Evolutionary conservation across 208 protist species (phyloP).

Genomic region (Trypanosoma brucei): DNA sequence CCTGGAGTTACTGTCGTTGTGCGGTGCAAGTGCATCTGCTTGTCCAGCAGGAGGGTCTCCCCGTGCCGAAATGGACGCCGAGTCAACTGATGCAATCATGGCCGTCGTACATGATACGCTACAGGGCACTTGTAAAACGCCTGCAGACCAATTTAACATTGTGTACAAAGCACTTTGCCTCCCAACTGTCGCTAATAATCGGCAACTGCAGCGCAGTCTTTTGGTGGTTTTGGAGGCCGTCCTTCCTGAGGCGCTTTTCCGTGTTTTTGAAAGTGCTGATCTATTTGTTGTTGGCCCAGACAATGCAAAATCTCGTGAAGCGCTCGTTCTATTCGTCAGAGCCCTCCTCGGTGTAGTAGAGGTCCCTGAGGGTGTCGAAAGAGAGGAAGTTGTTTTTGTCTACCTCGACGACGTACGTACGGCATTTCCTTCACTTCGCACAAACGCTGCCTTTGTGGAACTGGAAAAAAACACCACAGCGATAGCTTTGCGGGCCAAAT

Average conservation of each 20-base stretch:
- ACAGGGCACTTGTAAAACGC: slow-evolving; percentile 44
- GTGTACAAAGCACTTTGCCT: slow-evolving; percentile 74
- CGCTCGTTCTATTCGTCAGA: slow-evolving; percentile 43
- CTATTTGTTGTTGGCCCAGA: slow-evolving; percentile 37
- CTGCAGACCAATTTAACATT: slow-evolving; percentile 69
- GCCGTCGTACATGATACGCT: slow-evolving; percentile 48
- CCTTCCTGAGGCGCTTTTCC: slow-evolving; percentile 58
- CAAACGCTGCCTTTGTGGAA: slow-evolving; percentile 39
- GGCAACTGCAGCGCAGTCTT: slow-evolving; percentile 45
- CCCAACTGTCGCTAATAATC: slow-evolving; percentile 34
- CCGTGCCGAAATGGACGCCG: slow-evolving; percentile 7
- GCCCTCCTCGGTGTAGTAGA: slow-evolving; percentile 47
- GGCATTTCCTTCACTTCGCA: slow-evolving; percentile 43
- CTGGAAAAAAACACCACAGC: slow-evolving; percentile 35
- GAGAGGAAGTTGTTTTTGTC: slow-evolving; percentile 64
- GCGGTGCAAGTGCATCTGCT: slow-evolving; percentile 20
- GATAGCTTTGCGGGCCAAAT: slow-evolving; percentile 52
- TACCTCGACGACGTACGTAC: slow-evolving; percentile 62
- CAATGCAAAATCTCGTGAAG: slow-evolving; percentile 15
- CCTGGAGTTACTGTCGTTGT: slow-evolving; percentile 62
- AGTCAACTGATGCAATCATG: slow-evolving; percentile 19
- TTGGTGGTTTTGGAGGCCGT: slow-evolving; percentile 65
- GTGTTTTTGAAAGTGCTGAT: slow-evolving; percentile 57
- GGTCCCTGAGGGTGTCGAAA: slow-evolving; percentile 32
- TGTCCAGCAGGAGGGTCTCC: neutral